Base-by-base conservation (phyloP, 257 asterid genomes). In the Solanum lycopersicoides region DNA sequence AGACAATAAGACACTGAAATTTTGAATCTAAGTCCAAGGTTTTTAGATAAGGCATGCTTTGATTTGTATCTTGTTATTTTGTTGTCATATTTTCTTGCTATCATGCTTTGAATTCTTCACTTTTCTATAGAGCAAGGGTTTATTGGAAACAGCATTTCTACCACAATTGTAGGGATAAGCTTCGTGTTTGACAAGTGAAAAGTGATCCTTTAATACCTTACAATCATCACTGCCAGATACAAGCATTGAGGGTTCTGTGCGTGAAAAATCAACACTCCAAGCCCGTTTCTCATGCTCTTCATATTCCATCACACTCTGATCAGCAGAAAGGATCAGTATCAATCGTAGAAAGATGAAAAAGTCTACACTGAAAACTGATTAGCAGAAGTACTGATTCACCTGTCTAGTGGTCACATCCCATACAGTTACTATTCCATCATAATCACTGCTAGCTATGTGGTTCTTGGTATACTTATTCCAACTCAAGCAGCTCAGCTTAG, bases 221-320 rank as follows among this genome's bases (percentile, higher is more conserved):
- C 93, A 91, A 87, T 91, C 93, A 90, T 91, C 93, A 88, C 93
- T 90, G 18, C 93, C 92, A 42, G 93, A 91, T 47, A 91, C 92
- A 87, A 91, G 93, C 93, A 91, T 91, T 4, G 93, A 89, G 56
- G 93, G 93, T 63, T 91, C 93, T 14, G 91, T 89, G 47, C 86
- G 87, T 23, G 93, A 91, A 88, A 90, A 91, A 86, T 91, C 93
- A 84, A 91, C 93, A 90, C 93, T 90, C 93, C 93, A 91, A 16
- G 92, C 93, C 73, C 92, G 90, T 83, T 91, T 91, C 45, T 90
- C 93, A 91, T 91, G 93, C 88, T 91, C 93, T 83, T 91, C 93
- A 75, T 91, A 90, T 87, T 90, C 91, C 92, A 88, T 91, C 41
- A 91, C 88, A 90, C 93, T 91, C 92, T 91, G 72, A 53, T 80